Percentiles rank a stretch among this genome's conserved stretches.
These are phyloP conservation scores for Claviceps fusiformis DNA, from an alignment of 2,329 filamentous ascomycete genomes.

Conservation along the genomic window DNA sequence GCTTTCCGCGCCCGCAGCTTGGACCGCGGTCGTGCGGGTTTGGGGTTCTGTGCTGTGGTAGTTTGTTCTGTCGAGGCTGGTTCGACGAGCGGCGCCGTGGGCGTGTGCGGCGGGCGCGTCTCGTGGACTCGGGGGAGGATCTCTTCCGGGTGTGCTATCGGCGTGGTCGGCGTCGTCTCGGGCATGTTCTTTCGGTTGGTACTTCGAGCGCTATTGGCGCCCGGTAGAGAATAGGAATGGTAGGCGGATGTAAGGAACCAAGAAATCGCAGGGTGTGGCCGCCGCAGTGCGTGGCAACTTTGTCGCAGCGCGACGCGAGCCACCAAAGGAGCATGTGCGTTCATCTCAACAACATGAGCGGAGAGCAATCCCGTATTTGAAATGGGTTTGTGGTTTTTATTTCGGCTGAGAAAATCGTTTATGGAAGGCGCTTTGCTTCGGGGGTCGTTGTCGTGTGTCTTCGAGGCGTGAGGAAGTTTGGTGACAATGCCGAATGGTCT, in stretches of 20 bases:
- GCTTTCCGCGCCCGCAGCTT: slow-evolving; percentile 61
- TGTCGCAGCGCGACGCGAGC: slow-evolving; percentile 27
- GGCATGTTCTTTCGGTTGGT: slow-evolving; percentile 28
- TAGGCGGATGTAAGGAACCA: slow-evolving; percentile 24
- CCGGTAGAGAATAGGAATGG: slow-evolving; percentile 38
- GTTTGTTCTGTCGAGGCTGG: slow-evolving; percentile 1
- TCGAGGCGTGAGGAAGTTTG: not conserved
- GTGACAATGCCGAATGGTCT: not conserved
- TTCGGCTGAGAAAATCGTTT: not conserved
- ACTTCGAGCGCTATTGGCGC: slow-evolving; percentile 25
- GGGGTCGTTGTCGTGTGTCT: not conserved
- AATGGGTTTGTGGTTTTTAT: too few relatives aligned
- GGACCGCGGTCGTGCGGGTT: slow-evolving; percentile 17
- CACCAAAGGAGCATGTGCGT: slow-evolving; percentile 25
- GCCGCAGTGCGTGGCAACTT: slow-evolving; percentile 26
- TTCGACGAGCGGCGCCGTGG: slow-evolving; percentile 7
- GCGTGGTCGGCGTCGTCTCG: slow-evolving; percentile 29
- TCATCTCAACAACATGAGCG: slow-evolving; percentile 26
- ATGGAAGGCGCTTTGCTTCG: too few relatives aligned
- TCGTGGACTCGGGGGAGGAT: slow-evolving; percentile 37
- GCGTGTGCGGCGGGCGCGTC: slow-evolving; percentile 30
- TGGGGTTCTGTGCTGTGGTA: slow-evolving; percentile 29
- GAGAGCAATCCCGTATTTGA: too few relatives aligned
- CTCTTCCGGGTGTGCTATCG: slow-evolving; percentile 30
- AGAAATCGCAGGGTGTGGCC: slow-evolving; percentile 23